Evolutionary conservation across 306 rosid species (phyloP).

Genomic region (Lithocarpus polystachyus): DNA sequence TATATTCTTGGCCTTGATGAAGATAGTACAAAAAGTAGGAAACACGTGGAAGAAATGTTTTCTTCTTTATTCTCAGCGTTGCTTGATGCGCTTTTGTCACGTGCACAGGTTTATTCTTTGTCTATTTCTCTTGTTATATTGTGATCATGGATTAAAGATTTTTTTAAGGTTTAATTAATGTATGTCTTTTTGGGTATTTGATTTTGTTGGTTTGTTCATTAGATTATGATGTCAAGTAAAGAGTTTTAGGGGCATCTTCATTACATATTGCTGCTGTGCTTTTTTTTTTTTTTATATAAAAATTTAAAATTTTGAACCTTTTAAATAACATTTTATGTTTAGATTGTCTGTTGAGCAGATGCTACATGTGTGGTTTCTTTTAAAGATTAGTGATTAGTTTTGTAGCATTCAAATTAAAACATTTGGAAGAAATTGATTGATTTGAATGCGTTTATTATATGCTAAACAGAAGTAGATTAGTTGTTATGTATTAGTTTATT

Average conservation of each 20-base stretch:
- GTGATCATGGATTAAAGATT: neutral
- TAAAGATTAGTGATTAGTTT: neutral
- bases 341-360: neutral
- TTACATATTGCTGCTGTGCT: neutral
- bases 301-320: neutral
- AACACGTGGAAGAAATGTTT: conserved; percentile 63
- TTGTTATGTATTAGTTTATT: neutral
- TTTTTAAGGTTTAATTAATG: neutral
- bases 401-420: neutral
- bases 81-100: conserved; percentile 77
- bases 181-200: neutral
- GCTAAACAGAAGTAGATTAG: neutral
- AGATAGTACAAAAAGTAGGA: conserved; percentile 52
- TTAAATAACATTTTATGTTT: neutral
- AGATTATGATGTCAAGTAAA: neutral
- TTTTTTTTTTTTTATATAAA: neutral
- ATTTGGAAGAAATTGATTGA: neutral
- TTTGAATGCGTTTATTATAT: neutral
- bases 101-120: conserved; percentile 73
- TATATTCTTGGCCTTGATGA: conserved; percentile 77
- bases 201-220: neutral
- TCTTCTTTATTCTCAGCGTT: conserved; percentile 72
- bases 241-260: neutral
- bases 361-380: neutral
- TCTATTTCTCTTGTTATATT: conserved; percentile 26